A percentile compares a stretch with the other conserved stretches of the same genome.
phyloP scores from a whole-genome alignment of 257 asterid species.

The Nicotiana otophora region DNA sequence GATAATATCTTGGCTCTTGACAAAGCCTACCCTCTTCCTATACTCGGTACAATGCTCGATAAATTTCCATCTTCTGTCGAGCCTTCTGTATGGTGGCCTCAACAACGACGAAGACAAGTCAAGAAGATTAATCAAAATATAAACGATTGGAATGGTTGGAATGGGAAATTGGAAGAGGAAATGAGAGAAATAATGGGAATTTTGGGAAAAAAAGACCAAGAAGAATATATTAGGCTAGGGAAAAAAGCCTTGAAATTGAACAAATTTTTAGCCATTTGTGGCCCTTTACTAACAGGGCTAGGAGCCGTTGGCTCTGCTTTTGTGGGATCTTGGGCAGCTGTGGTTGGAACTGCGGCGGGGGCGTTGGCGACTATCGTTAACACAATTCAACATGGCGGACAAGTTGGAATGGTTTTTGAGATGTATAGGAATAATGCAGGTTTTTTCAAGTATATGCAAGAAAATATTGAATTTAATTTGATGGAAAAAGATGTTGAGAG shows the following conservation, averaged over 20 bases:
- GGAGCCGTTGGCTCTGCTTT: constrained; percentile 50
- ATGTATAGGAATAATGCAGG: constrained; percentile 77
- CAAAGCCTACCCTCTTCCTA: constrained; percentile 51
- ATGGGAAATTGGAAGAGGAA: constrained; percentile 41
- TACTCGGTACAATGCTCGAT: constrained; percentile 31
- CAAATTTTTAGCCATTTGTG: constrained; percentile 35
- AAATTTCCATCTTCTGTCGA: constrained; percentile 29
- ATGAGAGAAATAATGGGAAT: constrained; percentile 36
- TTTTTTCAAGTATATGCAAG: constrained; percentile 53
- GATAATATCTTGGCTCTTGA: constrained; percentile 59
- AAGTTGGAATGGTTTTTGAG: constrained; percentile 79
- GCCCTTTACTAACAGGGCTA: constrained; percentile 49
- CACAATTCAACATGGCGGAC: constrained; percentile 65
- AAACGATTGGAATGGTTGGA: constrained; percentile 40
- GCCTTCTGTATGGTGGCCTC: constrained; percentile 62
- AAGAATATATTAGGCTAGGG: constrained; percentile 46
- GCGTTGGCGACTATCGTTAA: constrained; percentile 59
- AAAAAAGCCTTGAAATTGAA: constrained; percentile 47
- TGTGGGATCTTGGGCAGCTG: constrained; percentile 33
- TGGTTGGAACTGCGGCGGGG: constrained; percentile 46
- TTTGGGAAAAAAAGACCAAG: constrained; percentile 33
- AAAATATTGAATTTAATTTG: constrained; percentile 43
- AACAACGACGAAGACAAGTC: constrained; percentile 9
- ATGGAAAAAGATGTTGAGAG: constrained; percentile 33
- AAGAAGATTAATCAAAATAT: background rate